These are phyloP conservation scores for Fagus crenata DNA, from an alignment of 306 rosid genomes.

Conservation along the genomic window DNA sequence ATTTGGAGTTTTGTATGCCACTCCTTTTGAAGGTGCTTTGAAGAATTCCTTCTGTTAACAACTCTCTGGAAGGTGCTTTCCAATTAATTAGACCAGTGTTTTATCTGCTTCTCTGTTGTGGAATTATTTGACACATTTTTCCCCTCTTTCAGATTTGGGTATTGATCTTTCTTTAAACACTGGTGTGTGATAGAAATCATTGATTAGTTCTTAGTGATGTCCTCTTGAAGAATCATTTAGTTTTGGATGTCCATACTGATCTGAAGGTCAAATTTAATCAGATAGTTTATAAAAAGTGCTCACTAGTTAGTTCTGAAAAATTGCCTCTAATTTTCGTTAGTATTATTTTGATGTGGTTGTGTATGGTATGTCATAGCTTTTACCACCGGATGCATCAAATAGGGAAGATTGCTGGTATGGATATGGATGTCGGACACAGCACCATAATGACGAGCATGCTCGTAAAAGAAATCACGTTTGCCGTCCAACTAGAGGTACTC, in stretches of 20 bases:
- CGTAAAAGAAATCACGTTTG: constrained; percentile 83
- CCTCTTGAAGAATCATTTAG: neutral
- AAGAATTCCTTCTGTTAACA: neutral
- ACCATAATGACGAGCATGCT: constrained; percentile 78
- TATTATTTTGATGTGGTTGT: constrained; percentile 13
- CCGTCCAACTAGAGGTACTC: constrained; percentile 66
- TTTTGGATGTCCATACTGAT: neutral
- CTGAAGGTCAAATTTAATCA: neutral
- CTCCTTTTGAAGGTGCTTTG: neutral
- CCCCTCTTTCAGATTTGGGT: neutral
- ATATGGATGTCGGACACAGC: constrained; percentile 85
- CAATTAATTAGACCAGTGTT: neutral
- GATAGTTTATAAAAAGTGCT: no score
- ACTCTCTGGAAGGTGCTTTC: neutral
- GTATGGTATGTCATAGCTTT: constrained; percentile 25
- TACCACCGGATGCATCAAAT: constrained; percentile 54
- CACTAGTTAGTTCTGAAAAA: neutral
- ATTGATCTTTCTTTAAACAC: neutral
- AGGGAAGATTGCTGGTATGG: constrained; percentile 99
- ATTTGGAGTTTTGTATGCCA: neutral
- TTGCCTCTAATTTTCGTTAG: neutral
- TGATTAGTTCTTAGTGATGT: neutral
- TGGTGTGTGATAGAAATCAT: neutral
- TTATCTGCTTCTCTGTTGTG: neutral
- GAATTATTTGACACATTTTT: neutral